Evolutionary conservation across 139 green algal genomes (phyloP).

Genomic region (Mesotaenium endlicherianum): DNA sequence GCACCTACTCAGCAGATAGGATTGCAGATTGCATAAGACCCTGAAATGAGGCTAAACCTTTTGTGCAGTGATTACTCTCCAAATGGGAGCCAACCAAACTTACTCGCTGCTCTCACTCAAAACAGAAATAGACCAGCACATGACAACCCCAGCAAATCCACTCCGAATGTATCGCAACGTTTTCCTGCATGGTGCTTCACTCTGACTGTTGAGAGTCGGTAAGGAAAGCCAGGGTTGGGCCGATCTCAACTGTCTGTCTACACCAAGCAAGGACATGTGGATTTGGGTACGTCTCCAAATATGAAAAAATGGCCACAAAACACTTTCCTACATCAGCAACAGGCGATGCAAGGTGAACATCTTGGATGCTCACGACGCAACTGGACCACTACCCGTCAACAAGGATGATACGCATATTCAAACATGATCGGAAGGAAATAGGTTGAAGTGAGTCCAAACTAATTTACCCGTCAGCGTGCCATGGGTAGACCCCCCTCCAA

Average conservation of each 20-base stretch:
- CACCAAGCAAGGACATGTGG: neutral
- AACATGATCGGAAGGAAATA: neutral
- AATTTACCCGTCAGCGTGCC: neutral
- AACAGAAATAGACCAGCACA: neutral
- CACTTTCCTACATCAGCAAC: neutral
- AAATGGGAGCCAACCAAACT: neutral
- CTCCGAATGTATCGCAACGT: neutral
- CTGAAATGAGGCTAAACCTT: neutral
- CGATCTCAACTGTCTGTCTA: neutral
- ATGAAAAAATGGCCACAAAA: neutral
- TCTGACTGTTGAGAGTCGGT: too few relatives aligned
- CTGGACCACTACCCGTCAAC: neutral
- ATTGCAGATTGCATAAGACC: neutral
- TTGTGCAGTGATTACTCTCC: neutral
- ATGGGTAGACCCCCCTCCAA: neutral
- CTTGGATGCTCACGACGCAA: neutral
- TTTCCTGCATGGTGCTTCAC: too few relatives aligned
- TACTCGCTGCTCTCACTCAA: neutral
- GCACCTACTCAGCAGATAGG: neutral
- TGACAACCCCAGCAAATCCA: neutral
- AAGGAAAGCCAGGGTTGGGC: neutral
- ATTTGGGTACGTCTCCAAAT: neutral
- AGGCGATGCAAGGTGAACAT: neutral
- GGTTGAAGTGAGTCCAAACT: neutral
- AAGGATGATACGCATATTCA: neutral